A percentile compares a stretch with the other conserved stretches of the same genome.
Evolutionary conservation across 257 asterid species (phyloP).

Genomic region (Solanum tarijense): DNA sequence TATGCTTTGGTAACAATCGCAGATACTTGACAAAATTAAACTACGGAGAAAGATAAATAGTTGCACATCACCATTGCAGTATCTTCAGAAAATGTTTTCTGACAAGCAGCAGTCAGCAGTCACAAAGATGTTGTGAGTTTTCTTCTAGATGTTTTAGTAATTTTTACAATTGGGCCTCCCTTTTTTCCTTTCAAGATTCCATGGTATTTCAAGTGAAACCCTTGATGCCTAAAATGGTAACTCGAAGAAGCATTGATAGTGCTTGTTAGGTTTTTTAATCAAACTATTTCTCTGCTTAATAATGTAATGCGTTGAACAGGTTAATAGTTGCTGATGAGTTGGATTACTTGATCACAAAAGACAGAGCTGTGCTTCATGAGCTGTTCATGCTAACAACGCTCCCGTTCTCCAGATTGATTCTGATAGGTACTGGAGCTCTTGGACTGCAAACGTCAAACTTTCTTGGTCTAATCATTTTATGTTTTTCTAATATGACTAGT

Average conservation of each 20-base stretch:
- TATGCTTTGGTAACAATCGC: neutral
- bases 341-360: conserved; percentile 91
- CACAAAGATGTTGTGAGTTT: conserved; percentile 60
- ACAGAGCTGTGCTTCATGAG: conserved; percentile 78
- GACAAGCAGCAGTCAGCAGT: conserved; percentile 39
- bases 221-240: neutral
- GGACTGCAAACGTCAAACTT: neutral
- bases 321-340: conserved; percentile 83
- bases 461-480: neutral
- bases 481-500: neutral
- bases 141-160: neutral
- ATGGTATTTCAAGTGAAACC: neutral
- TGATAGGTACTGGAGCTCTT: conserved; percentile 46
- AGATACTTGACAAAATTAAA: conserved; percentile 52
- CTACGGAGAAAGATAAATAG: conserved; percentile 24
- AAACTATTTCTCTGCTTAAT: neutral
- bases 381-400: conserved; percentile 83
- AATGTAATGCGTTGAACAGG: conserved; percentile 22
- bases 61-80: conserved; percentile 39
- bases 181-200: neutral
- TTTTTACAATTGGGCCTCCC: neutral
- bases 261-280: neutral
- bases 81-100: conserved; percentile 56
- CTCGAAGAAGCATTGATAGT: neutral
- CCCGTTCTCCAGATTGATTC: conserved; percentile 85